Evolutionary conservation across 164 flowering plant species (phyloP).

Genomic region (Vitis rupestris): DNA sequence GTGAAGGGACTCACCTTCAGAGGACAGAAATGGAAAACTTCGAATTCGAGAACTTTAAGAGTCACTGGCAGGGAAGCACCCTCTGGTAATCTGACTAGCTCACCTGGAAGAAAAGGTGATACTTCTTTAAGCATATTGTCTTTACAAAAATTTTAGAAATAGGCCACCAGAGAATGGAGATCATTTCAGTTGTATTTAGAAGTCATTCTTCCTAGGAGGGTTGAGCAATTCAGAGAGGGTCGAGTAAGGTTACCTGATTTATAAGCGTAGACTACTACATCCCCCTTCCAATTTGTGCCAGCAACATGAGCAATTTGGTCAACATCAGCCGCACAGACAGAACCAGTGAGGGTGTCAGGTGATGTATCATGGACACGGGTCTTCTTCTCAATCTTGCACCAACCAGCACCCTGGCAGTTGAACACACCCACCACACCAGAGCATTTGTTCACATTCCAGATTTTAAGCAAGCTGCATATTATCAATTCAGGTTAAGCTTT

Average conservation of each 20-base stretch:
- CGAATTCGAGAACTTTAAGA: constrained; percentile 79
- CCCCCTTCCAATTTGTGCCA: constrained; percentile 72
- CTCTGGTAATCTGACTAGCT: constrained; percentile 66
- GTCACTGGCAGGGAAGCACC: constrained; percentile 80
- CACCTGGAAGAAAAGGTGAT: constrained; percentile 46
- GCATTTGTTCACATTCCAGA: constrained; percentile 89
- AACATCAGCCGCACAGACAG: constrained; percentile 65
- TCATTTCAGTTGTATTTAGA: too few relatives aligned
- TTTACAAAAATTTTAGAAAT: too few relatives aligned
- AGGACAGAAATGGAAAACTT: constrained; percentile 84
- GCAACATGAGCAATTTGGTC: constrained; percentile 63
- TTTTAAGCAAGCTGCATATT: constrained; percentile 76
- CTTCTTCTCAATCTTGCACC: constrained; percentile 82
- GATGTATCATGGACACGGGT: constrained; percentile 79
- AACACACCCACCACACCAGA: constrained; percentile 92
- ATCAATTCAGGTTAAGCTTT: too few relatives aligned
- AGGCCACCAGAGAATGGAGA: too few relatives aligned
- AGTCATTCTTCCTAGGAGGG: too few relatives aligned
- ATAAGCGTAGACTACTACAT: constrained; percentile 52
- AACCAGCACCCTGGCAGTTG: constrained; percentile 99
- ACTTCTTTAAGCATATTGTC: not conserved
- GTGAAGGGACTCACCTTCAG: constrained; percentile 46
- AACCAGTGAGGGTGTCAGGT: constrained; percentile 77
- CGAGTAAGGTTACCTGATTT: constrained; percentile 46
- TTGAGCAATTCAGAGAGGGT: too few relatives aligned